A percentile compares a stretch with the other conserved stretches of the same genome.
Evolutionary conservation across 2,329 filamentous ascomycete genomes (phyloP).

Genomic region (Cladosporium sp.): DNA sequence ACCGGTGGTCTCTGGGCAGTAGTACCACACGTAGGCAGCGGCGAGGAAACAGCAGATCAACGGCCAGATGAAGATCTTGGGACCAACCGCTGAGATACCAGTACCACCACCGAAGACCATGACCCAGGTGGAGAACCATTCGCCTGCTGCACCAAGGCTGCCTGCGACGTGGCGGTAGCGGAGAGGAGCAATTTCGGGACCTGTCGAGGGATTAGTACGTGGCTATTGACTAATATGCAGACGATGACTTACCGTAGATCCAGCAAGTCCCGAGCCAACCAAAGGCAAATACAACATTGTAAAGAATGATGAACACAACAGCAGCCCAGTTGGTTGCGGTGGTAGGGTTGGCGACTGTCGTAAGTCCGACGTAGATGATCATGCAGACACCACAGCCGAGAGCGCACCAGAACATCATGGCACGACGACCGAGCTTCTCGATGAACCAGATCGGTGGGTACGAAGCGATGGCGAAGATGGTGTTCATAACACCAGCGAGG

Average conservation of each 20-base stretch:
- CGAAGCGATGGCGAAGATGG: conserved; percentile 32
- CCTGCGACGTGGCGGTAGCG: conserved; percentile 40
- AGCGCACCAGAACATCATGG: conserved; percentile 34
- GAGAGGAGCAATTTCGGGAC: conserved; percentile 41
- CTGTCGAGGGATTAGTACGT: neutral
- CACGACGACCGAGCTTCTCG: conserved; percentile 36
- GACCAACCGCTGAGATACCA: conserved; percentile 37
- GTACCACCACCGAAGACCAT: conserved; percentile 40
- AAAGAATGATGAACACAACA: conserved; percentile 32
- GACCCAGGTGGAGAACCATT: conserved; percentile 41
- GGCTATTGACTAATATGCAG: too few relatives aligned
- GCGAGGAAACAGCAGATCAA: conserved; percentile 35
- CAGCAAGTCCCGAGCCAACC: conserved; percentile 38
- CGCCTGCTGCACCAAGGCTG: conserved; percentile 38
- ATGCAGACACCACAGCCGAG: conserved; percentile 31
- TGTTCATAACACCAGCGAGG: conserved; percentile 33
- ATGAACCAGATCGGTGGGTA: conserved; percentile 32
- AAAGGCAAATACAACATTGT: conserved; percentile 33
- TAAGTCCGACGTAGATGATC: conserved; percentile 32
- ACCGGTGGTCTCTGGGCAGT: conserved; percentile 30
- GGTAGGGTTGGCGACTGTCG: conserved; percentile 22
- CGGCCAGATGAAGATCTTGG: conserved; percentile 43
- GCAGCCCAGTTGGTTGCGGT: conserved; percentile 31
- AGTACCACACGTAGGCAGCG: conserved; percentile 30
- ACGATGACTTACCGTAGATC: conserved; percentile 32